These are phyloP conservation scores for Vanderwaltozyma tropicalis DNA, from an alignment of 805 yeast genomes.

Conservation along the genomic window DNA sequence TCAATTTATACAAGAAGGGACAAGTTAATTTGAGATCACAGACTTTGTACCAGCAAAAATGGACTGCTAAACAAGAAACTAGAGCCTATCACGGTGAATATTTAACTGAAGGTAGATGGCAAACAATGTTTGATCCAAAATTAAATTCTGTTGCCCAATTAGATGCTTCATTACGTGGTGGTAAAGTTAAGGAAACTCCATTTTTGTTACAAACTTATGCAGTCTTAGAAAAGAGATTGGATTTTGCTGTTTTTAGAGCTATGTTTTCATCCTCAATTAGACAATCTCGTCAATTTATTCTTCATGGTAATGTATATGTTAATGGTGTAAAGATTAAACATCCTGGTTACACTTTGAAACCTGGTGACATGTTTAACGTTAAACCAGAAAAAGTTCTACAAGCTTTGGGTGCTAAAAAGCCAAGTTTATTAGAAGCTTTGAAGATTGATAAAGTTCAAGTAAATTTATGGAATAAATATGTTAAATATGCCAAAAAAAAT, in stretches of 20 bases:
- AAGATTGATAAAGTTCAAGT: constrained; percentile 65
- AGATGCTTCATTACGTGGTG: constrained; percentile 57
- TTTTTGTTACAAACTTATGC: constrained; percentile 83
- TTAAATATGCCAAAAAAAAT: constrained; percentile 42
- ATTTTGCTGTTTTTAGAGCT: constrained; percentile 81
- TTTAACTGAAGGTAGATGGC: constrained; percentile 75
- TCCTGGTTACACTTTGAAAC: constrained; percentile 65
- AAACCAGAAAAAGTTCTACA: constrained; percentile 74
- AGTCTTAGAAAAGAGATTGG: constrained; percentile 77
- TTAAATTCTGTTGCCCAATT: constrained; percentile 81
- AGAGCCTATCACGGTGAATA: constrained; percentile 95
- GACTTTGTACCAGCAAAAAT: constrained; percentile 84
- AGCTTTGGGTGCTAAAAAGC: constrained; percentile 81
- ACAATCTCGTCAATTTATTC: constrained; percentile 84
- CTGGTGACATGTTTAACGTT: constrained; percentile 84
- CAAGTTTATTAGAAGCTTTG: constrained; percentile 57
- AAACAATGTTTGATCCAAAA: constrained; percentile 53
- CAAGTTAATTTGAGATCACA: constrained; percentile 42
- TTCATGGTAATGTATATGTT: constrained; percentile 72
- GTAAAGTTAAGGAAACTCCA: constrained; percentile 54
- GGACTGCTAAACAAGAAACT: constrained; percentile 83
- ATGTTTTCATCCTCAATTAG: constrained; percentile 88
- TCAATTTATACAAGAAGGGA: constrained; percentile 73
- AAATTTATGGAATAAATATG: constrained; percentile 63
- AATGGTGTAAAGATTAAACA: constrained; percentile 72